phyloP scores from a whole-genome alignment of 805 yeast species.

The Kluyveromyces dobzhanskii region DNA sequence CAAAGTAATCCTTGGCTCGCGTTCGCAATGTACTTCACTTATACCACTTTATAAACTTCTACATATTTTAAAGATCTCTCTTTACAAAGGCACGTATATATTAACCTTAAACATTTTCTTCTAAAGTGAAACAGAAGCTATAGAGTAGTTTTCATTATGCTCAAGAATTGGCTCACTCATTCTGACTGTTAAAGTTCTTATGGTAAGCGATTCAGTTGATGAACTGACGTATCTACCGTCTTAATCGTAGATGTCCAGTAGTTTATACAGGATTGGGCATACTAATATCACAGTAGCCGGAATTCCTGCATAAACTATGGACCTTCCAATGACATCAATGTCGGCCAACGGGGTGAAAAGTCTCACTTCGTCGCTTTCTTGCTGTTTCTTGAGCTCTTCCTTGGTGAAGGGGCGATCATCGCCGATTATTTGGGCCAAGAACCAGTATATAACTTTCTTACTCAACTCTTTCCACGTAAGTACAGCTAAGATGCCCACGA shows the following conservation, averaged over 20 bases:
- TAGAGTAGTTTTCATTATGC: too few relatives aligned
- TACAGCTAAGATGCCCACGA: conserved; percentile 55
- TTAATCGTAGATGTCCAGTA: conserved; percentile 7
- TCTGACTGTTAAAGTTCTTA: too few relatives aligned
- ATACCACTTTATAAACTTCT: too few relatives aligned
- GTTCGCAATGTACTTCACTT: too few relatives aligned
- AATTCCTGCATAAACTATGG: conserved; percentile 77
- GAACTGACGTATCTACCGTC: too few relatives aligned
- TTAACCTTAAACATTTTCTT: too few relatives aligned
- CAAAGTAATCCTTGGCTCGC: too few relatives aligned
- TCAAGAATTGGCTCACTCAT: too few relatives aligned
- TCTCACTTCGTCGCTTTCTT: conserved; percentile 30
- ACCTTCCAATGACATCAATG: conserved; percentile 67
- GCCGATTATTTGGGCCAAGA: conserved; percentile 29
- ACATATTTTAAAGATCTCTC: too few relatives aligned
- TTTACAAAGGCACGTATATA: too few relatives aligned
- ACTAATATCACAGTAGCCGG: conserved; percentile 42
- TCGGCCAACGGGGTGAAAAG: conserved; percentile 59
- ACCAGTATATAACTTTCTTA: conserved; percentile 53
- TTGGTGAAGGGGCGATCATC: conserved; percentile 21
- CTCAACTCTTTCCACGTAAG: conserved; percentile 65
- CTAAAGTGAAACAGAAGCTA: too few relatives aligned
- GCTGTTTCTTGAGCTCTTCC: conserved; percentile 17
- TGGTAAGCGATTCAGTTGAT: too few relatives aligned
- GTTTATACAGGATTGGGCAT: conserved; percentile 21